Base-by-base conservation (phyloP, 148 eudicot species). In the Hydrangea macrophylla region DNA sequence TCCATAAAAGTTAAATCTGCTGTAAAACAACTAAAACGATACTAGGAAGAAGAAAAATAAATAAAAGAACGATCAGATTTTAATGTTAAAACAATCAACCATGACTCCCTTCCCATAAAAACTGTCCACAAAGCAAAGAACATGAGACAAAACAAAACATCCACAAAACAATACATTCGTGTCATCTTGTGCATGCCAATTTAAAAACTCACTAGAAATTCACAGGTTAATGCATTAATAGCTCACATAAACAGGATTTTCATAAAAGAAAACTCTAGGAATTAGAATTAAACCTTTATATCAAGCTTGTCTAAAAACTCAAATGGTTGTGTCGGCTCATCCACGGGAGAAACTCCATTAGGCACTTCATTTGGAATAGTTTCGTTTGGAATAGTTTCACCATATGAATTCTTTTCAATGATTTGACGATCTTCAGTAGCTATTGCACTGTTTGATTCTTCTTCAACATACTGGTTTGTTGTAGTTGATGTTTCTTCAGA, bases 401-500 rank as follows among this genome's bases (percentile, higher is more conserved):
- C 55, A 58, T 30, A 78, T 13, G 66, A 62, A 42, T 51, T 73
- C 53, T 80, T 75, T 10, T 64, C 78, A 55, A 35, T 67, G 1
- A 53, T 30, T 9, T 51, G 62, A 33, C 40, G 73, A 66, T 79
- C 84, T 37, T 75, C 83, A 20, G 68, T 26, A 3, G 73, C 68
- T 15, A 42, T 75, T 37, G 60, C 68, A 28, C 55, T 68, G 39
- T 74, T 78, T 48, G 61, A 48, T 31, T 73, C 77, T 55, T 73
- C 72, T 58, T 50, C 75, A 7, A 35, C 36, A 75, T 66, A 82
- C 12, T 61, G 74, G 70, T 57, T 77, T 35, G 68, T 18, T 18
- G 56, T 68, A 17, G 67, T 80, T 18, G 88, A 75, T 8, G 65
- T 65, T 22, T 83, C 86, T 32, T 90, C 90, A 7, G 85, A 80